phyloP scores from a whole-genome alignment of 1,284 basidiomycete genomes.

The Ceratobasidium sp. region DNA sequence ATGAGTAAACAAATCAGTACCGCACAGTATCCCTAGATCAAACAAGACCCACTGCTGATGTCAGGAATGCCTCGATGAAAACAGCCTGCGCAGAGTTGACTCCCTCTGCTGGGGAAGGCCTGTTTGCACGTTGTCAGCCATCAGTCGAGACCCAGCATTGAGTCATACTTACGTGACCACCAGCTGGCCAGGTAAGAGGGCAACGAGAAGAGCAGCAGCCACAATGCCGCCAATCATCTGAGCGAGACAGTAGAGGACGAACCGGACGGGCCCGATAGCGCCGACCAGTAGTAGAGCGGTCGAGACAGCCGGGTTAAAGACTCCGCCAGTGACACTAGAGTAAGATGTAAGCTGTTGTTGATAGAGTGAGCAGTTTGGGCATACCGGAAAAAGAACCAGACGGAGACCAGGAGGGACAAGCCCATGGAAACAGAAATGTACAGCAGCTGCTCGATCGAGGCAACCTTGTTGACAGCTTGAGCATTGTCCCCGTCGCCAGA shows the following conservation, averaged over 20 bases:
- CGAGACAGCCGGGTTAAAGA: constrained; percentile 74
- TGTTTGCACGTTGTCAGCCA: not conserved
- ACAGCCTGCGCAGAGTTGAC: constrained; percentile 37
- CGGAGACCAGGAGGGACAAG: constrained; percentile 68
- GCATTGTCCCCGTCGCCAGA: constrained; percentile 28
- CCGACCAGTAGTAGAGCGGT: constrained; percentile 67
- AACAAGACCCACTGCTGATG: constrained; percentile 32
- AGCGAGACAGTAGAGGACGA: constrained; percentile 66
- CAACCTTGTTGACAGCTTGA: constrained; percentile 45
- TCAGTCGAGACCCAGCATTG: not conserved
- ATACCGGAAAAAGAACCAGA: constrained; percentile 76
- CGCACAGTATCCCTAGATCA: not conserved
- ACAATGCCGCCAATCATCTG: constrained; percentile 69
- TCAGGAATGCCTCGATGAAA: constrained; percentile 38
- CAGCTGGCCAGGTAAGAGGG: constrained; percentile 65
- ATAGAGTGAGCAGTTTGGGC: constrained; percentile 55
- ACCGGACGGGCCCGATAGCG: constrained; percentile 64
- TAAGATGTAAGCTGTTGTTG: not conserved
- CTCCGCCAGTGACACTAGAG: constrained; percentile 42
- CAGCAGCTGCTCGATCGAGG: constrained; percentile 55
- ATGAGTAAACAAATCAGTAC: not conserved
- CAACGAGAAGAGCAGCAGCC: constrained; percentile 65
- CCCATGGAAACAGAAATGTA: constrained; percentile 72
- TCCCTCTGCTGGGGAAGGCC: constrained; percentile 28
- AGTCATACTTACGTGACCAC: constrained; percentile 58